Evolutionary conservation across 116 monocot species (phyloP), one percentile per base, ranked within the genome.

Genomic region (Iris pallida): DNA sequence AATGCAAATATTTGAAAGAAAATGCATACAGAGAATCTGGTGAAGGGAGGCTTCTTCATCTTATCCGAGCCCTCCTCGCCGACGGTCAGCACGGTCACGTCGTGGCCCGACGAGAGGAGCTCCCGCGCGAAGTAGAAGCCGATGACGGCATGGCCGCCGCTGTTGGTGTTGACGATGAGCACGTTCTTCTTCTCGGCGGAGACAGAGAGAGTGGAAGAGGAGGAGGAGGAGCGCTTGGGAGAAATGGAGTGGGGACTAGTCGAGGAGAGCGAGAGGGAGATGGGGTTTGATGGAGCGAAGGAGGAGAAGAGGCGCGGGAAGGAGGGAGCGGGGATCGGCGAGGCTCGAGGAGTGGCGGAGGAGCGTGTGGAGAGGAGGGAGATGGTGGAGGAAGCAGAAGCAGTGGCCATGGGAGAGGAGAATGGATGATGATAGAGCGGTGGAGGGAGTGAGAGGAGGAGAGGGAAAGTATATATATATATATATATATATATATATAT

Each of bases 1-100:
- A 74, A 59, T 57, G 16, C 11, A 51, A 51, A 51, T 51, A 51
- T 51, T 2, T 51, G 13, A 51, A 51, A 51, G 13, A 51, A 51
- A 4, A 51, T 51, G 49, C 62, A 19, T 45, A 94, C 94, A 10
- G 90, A 84, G 77, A 95, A 95, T 80, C 89, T 64, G 30, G 78
- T 76, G 78, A 95, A 95, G 13, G 95, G 95, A 4, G 91, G 86
- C 77, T 95, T 86, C 84, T 95, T 91, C 95, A 95, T 95, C 89
- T 95, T 89, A 52, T 84, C 88, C 54, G 95, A 95, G 15, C 59
- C 47, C 84, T 86, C 95, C 4, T 95, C 91, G 0, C 95, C 95
- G 67, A 95, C 91, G 20, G 95, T 95, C 44, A 95, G 84, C 18
- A 95, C 80, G 43, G 91, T 91, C 70, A 87, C 95, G 10, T 74